Conservation (phyloP, 2,329 filamentous ascomycete species). For the Torrubiella hemipterigena region DNA sequence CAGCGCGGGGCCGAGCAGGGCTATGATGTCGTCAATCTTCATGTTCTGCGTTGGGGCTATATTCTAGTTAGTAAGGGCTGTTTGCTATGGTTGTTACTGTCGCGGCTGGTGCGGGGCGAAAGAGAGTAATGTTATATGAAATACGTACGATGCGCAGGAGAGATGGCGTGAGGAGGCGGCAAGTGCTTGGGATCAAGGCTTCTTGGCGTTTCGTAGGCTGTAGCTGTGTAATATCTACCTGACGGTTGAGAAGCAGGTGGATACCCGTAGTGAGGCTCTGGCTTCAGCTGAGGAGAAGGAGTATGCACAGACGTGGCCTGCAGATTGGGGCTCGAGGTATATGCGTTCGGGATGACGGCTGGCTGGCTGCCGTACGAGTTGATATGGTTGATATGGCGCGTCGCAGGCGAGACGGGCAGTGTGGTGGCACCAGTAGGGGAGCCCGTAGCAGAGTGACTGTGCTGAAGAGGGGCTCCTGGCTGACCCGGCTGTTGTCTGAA, state of each 20-base stretch:
- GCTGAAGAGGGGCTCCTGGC: slow-evolving; percentile 44
- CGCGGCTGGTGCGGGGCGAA: slow-evolving; percentile 11
- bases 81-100: slow-evolving; percentile 10
- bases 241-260: slow-evolving; percentile 1
- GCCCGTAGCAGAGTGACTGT: slow-evolving; percentile 17
- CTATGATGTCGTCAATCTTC: slow-evolving; percentile 62
- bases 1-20: slow-evolving; percentile 45
- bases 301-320: slow-evolving; percentile 17
- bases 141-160: not conserved
- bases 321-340: slow-evolving; percentile 17
- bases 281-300: slow-evolving; percentile 19
- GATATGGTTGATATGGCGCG: no score
- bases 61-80: no score
- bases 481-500: slow-evolving; percentile 68
- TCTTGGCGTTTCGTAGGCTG: not conserved
- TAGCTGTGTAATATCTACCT: not conserved
- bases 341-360: slow-evolving; percentile 29
- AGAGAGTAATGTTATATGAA: slow-evolving; percentile 6
- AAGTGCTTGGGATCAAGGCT: not conserved
- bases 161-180: not conserved
- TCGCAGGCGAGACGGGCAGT: slow-evolving; percentile 12
- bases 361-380: slow-evolving; percentile 35
- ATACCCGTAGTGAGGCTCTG: slow-evolving; percentile 35
- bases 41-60: slow-evolving; percentile 46
- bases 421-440: slow-evolving; percentile 12